Evolutionary conservation across 805 yeast genomes (phyloP), one percentile per base, ranked within the genome.

Genomic region (Soucietia sequanensis): DNA sequence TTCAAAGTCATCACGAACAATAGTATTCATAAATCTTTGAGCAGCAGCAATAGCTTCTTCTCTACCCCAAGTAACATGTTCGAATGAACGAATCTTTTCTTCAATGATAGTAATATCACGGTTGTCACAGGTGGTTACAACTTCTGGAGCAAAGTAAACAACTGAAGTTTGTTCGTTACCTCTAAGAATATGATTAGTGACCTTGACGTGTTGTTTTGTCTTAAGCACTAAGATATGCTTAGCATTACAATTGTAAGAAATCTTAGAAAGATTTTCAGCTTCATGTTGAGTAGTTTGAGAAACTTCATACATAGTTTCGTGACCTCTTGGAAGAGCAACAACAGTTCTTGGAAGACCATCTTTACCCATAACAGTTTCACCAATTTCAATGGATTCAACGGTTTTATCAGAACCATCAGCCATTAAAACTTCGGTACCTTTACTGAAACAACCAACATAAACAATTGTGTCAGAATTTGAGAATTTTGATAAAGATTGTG

Each of bases 391-490:
- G 14, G 57, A 49, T 39, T 66, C 68, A 32, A 72, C 54, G 5
- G 41, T 45, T 30, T 47, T 48, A 19, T 51, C 52, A 23, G 46
- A 22, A 44, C 77, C 77, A 47, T 69, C 58, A 21, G 69, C 67
- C 72, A 68, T 67, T 47, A 69, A 38, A 19, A 72, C 75, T 38
- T 56, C 38, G 12, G 71, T 64, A 27, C 70, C 70, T 41, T 60
- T 60, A 31, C 59, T 58, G 39, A 60, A 39, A 43, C 61, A 60
- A 27, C 98, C 99, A 37, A 88, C 96, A 57, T 93, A 93, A 57
- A 91, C 84, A 60, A 93, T 93, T 38, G 88, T 84, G 64, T 93
- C 99, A 14, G 98, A 93, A 77, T 93, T 93, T 41, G 99, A 93
- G 70, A 81, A 93, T 66, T 93, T 93, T 46, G 98, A 91, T 60